Conservation (phyloP, 129 eudicot genomes). For the Flaveria sonorensis region DNA sequence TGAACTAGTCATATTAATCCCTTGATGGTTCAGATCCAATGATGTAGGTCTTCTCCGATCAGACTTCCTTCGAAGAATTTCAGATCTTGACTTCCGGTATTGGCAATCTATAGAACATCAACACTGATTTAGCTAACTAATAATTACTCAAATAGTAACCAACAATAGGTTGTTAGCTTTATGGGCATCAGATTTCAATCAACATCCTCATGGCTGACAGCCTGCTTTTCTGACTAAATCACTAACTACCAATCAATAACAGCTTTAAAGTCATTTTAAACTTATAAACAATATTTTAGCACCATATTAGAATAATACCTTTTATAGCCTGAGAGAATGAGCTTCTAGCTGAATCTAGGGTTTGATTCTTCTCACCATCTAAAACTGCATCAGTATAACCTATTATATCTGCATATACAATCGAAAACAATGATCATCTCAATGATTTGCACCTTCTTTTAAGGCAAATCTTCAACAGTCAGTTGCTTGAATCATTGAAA, state of each 20-base stretch:
- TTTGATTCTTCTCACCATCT: constrained; percentile 54
- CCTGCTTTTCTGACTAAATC: constrained; percentile 7
- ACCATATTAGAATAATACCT: constrained; percentile 46
- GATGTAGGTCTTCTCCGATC: constrained; percentile 76
- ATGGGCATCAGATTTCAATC: constrained; percentile 17
- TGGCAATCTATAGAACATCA: constrained; percentile 62
- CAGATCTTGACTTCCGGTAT: constrained; percentile 71
- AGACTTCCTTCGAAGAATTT: constrained; percentile 48
- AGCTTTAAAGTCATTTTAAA: constrained; percentile 27
- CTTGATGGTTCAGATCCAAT: constrained; percentile 63
- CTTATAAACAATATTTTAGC: background rate
- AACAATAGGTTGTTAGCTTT: constrained; percentile 27
- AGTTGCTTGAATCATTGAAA: constrained; percentile 13
- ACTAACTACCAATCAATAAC: constrained; percentile 25
- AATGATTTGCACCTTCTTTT: constrained; percentile 27
- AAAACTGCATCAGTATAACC: constrained; percentile 53
- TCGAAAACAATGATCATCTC: background rate
- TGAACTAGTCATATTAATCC: constrained; percentile 48
- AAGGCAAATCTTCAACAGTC: constrained; percentile 18
- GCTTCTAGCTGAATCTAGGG: constrained; percentile 80
- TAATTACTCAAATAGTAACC: constrained; percentile 4
- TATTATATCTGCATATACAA: constrained; percentile 42
- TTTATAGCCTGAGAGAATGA: constrained; percentile 92
- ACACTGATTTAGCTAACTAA: background rate
- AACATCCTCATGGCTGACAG: constrained; percentile 6